Base-by-base conservation (phyloP, 306 rosid species). In the Vigna trinervia region DNA sequence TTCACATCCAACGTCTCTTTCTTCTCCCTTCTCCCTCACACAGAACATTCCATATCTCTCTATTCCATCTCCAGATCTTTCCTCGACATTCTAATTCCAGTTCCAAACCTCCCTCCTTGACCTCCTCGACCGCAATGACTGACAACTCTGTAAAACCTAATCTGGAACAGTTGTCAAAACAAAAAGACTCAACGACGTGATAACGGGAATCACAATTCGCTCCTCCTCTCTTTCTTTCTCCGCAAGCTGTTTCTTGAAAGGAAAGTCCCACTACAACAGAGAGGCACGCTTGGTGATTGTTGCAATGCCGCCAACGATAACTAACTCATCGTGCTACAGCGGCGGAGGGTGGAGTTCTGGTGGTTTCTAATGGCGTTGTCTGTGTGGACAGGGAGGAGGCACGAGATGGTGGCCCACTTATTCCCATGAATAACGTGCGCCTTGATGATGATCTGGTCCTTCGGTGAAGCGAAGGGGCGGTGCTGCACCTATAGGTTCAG, bases 341-440 rank as follows among this genome's bases (percentile, higher is more conserved):
- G 94, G 19, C 95, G 92, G 39, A 92, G 93, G 4, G 96, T 89
- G 34, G 98, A 94, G 71, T 94, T 94, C 98, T 97, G 92, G 83
- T 92, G 98, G 36, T 94, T 94, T 78, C 92, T 94, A 8, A 94
- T 92, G 20, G 97, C 94, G 84, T 94, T 94, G 64, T 92, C 96
- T 1, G 98, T 90, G 0, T 97, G 90, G 1, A 97, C 97, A 0
- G 95, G 97, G 8, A 92, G 77, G 53, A 90, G 86, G 30, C 97
- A 88, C 0, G 98, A 89, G n/a, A 95, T 95, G 23, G 97, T 95
- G 39, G 97, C 96, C 98, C 98, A 95, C 78, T 88, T 92, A 76
- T 95, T 95, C 0, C 98, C 98, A 59, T 95, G 93, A n/a, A 81
- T 0, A 1, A 86, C 85, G 73, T 92, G 97, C 8, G 97, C 92